Evolutionary conservation across 331 rosid species (phyloP).

Genomic region (Quercus tomentella): DNA sequence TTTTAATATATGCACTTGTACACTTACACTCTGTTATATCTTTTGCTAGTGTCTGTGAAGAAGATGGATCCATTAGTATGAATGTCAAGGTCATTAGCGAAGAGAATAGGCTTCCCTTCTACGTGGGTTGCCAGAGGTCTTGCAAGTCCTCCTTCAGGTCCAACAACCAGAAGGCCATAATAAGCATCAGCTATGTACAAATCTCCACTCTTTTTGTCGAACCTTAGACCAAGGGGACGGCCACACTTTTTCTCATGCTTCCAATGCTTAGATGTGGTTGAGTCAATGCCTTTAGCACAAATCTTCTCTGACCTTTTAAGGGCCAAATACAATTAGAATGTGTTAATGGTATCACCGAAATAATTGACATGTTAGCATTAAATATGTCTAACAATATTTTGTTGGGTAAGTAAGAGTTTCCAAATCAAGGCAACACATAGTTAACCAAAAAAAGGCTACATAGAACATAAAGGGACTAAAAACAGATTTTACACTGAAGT

Average conservation of each 20-base stretch:
- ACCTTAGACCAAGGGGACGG: slow-evolving; percentile 82
- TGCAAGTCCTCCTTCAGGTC: slow-evolving; percentile 79
- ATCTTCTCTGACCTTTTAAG: slow-evolving; percentile 65
- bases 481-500: rapidly evolving
- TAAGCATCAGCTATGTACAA: slow-evolving; percentile 86
- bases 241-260: slow-evolving; percentile 79
- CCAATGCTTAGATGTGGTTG: slow-evolving; percentile 90
- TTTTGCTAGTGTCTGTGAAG: slow-evolving; percentile 86
- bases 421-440: too few relatives aligned
- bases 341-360: too few relatives aligned
- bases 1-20: not conserved
- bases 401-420: too few relatives aligned
- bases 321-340: not conserved
- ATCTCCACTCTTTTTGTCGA: slow-evolving; percentile 62
- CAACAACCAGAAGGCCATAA: slow-evolving; percentile 78
- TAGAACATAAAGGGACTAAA: too few relatives aligned
- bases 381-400: too few relatives aligned
- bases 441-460: too few relatives aligned
- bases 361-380: not conserved
- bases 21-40: slow-evolving; percentile 77
- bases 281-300: slow-evolving; percentile 66
- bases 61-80: slow-evolving; percentile 80
- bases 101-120: slow-evolving; percentile 72
- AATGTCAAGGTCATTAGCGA: slow-evolving; percentile 89
- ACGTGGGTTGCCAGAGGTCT: slow-evolving; percentile 65